Evolutionary conservation across 352 stramenopile genomes (phyloP).

Genomic region (Globisporangium radiosum): DNA sequence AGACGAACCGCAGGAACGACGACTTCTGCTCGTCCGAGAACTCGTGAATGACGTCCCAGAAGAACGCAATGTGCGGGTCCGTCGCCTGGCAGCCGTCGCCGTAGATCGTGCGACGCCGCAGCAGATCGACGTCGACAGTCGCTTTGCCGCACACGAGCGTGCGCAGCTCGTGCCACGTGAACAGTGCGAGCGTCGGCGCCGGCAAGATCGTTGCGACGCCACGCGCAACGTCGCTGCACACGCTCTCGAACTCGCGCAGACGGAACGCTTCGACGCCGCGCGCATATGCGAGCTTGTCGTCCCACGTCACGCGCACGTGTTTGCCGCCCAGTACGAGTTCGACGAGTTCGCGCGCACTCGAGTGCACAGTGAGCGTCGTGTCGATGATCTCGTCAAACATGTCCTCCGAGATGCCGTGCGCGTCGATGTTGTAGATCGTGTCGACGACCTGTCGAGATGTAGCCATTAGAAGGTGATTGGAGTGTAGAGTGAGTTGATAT

Average conservation of each 20-base stretch:
- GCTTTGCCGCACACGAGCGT: conserved; percentile 88
- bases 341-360: conserved; percentile 66
- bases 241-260: conserved; percentile 68
- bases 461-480: no score
- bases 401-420: conserved; percentile 67
- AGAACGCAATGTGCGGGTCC: conserved; percentile 84
- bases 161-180: conserved; percentile 85
- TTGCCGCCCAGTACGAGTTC: conserved; percentile 80
- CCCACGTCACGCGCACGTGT: conserved; percentile 82
- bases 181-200: conserved; percentile 63
- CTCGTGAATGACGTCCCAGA: conserved; percentile 85
- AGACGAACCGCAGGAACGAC: conserved; percentile 86
- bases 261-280: conserved; percentile 72
- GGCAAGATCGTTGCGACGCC: conserved; percentile 87
- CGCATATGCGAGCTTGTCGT: conserved; percentile 85
- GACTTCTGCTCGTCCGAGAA: conserved; percentile 89
- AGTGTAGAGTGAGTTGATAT: not conserved
- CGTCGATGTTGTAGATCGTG: conserved; percentile 78
- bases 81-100: conserved; percentile 81
- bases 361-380: conserved; percentile 85
- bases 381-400: conserved; percentile 91
- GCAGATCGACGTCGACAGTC: conserved; percentile 82
- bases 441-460: conserved; percentile 48
- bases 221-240: conserved; percentile 65
- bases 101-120: conserved; percentile 86